These are phyloP conservation scores for Aureobasidium sp. DNA, from an alignment of 2,329 filamentous ascomycete species.

Conservation along the genomic window DNA sequence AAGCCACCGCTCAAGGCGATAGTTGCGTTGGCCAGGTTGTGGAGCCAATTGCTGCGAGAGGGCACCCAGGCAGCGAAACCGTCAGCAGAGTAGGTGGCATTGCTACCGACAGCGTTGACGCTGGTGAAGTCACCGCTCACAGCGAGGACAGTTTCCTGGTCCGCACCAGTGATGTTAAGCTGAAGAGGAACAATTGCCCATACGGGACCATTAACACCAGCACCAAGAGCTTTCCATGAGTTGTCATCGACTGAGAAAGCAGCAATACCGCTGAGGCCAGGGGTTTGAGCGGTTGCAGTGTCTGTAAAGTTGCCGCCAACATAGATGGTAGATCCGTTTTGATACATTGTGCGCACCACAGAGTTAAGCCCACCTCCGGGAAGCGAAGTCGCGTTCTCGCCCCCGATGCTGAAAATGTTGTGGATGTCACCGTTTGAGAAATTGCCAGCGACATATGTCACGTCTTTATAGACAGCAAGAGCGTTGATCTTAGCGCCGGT, in stretches of 20 bases:
- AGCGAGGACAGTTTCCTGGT: conserved; percentile 64
- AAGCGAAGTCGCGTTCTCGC: conserved; percentile 51
- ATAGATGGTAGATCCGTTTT: conserved; percentile 60
- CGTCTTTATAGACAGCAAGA: conserved; percentile 56
- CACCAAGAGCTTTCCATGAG: conserved; percentile 70
- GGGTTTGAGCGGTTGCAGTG: conserved; percentile 51
- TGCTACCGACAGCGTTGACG: conserved; percentile 59
- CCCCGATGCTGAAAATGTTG: conserved; percentile 70
- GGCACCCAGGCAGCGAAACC: conserved; percentile 92
- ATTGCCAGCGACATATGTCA: conserved; percentile 73
- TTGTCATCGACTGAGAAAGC: conserved; percentile 62
- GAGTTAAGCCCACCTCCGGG: conserved; percentile 70
- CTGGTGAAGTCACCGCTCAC: conserved; percentile 73
- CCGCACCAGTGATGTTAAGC: conserved; percentile 64
- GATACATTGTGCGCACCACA: conserved; percentile 61
- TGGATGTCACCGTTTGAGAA: conserved; percentile 61
- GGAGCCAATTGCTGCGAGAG: conserved; percentile 76
- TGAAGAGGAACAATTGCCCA: conserved; percentile 64
- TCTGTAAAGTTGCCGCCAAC: conserved; percentile 80
- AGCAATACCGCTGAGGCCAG: conserved; percentile 68
- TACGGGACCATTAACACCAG: conserved; percentile 76
- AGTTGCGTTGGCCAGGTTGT: conserved; percentile 58
- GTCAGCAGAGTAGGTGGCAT: conserved; percentile 51
- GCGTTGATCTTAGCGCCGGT: conserved; percentile 59
- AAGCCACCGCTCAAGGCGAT: conserved; percentile 65